Evolutionary conservation across 2,329 filamentous ascomycete species (phyloP).

Genomic region (Epichloe aotearoae): DNA sequence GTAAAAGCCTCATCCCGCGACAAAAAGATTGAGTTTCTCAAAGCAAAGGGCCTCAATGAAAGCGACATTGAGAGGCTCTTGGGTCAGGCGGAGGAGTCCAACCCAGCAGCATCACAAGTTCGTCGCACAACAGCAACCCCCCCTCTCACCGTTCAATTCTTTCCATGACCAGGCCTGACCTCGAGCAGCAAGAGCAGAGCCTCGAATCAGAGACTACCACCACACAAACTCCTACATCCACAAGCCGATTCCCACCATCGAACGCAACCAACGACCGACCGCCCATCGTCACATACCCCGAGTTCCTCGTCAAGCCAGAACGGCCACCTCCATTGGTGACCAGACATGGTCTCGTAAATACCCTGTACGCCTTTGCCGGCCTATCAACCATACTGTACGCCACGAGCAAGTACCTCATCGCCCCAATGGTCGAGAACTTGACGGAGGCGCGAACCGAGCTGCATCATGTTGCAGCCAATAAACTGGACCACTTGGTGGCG

Average conservation of each 20-base stretch:
- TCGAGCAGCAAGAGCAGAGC: neutral
- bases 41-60: conserved; percentile 58
- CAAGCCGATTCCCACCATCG: conserved; percentile 13
- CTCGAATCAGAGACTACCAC: neutral
- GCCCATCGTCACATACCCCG: conserved; percentile 57
- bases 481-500: conserved; percentile 32
- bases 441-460: conserved; percentile 39
- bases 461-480: conserved; percentile 31
- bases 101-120: conserved; percentile 9
- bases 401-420: conserved; percentile 53
- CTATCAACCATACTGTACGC: conserved; percentile 56
- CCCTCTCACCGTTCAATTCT: neutral
- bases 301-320: conserved; percentile 47
- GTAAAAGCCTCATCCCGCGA: conserved; percentile 57
- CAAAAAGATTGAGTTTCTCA: conserved; percentile 64
- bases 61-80: conserved; percentile 59
- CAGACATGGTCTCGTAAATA: conserved; percentile 42
- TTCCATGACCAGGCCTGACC: neutral
- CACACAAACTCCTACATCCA: conserved; percentile 1
- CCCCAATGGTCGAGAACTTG: conserved; percentile 44
- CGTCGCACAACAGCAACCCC: conserved; percentile 7
- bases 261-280: conserved; percentile 28
- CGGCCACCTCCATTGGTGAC: conserved; percentile 50
- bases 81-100: conserved; percentile 11
- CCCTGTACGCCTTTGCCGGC: conserved; percentile 43